phyloP scores from a whole-genome alignment of 495 filamentous ascomycete genomes.

The Sordaria brevicollis region DNA sequence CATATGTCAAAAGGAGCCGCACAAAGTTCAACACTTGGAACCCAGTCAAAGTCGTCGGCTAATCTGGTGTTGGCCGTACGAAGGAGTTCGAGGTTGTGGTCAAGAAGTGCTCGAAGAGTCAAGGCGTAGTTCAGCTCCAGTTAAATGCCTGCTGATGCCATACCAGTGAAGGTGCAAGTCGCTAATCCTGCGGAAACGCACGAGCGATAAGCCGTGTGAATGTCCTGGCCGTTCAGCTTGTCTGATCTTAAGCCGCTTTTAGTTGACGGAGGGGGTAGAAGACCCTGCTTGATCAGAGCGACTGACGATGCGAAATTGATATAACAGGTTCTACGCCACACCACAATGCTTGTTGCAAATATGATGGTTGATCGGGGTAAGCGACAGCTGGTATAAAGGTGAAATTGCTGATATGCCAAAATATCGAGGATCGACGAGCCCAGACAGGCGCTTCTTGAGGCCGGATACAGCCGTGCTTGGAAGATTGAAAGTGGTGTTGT shows the following conservation, averaged over 20 bases:
- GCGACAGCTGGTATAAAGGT: neutral
- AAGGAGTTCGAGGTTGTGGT: neutral
- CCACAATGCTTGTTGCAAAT: neutral
- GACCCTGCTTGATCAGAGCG: neutral
- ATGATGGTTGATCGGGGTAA: neutral
- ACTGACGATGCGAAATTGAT: neutral
- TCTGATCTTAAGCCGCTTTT: neutral
- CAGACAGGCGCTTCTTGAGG: neutral
- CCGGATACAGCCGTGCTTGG: neutral
- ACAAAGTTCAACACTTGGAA: conserved; percentile 2
- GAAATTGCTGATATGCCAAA: neutral
- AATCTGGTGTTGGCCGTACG: conserved; percentile 1
- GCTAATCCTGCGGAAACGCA: neutral
- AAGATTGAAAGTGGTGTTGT: neutral
- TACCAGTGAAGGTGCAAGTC: neutral
- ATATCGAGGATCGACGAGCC: neutral
- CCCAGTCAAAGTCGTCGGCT: conserved; percentile 2
- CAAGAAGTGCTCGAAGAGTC: neutral
- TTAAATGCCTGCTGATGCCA: neutral
- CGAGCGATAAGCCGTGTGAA: neutral
- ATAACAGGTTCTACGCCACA: neutral
- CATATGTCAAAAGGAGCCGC: conserved; percentile 3
- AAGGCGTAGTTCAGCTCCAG: neutral
- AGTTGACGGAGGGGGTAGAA: neutral
- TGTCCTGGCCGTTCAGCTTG: neutral